Conservation (phyloP, 164 flowering plant species). For the Berberis vulgaris region DNA sequence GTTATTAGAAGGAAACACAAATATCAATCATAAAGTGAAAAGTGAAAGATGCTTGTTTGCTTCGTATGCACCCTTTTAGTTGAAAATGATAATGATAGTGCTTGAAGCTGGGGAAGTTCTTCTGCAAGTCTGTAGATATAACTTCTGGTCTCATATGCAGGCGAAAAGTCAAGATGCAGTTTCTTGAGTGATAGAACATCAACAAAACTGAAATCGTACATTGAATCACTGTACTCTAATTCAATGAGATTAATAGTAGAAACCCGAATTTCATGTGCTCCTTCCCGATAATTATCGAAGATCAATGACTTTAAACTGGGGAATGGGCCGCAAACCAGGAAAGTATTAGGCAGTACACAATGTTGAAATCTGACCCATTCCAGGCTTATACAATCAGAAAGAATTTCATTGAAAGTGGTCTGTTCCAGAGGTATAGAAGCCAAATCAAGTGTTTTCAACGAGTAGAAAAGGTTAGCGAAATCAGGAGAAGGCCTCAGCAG, state of each 20-base stretch:
- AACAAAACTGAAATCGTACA: neutral
- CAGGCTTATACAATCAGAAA: neutral
- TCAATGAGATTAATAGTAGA: neutral
- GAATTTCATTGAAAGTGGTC: neutral
- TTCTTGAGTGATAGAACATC: neutral
- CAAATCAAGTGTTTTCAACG: neutral
- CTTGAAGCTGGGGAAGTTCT: neutral
- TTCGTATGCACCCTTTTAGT: neutral
- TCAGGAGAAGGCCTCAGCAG: neutral
- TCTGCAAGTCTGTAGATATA: neutral
- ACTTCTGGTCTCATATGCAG: neutral
- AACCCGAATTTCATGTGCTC: neutral
- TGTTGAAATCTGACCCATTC: neutral
- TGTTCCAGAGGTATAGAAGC: neutral
- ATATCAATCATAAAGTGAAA: neutral
- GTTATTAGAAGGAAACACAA: neutral
- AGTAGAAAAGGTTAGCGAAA: neutral
- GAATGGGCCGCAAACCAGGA: neutral
- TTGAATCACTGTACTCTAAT: neutral
- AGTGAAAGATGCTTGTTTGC: neutral
- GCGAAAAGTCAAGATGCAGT: neutral
- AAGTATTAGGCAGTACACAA: neutral
- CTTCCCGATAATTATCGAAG: neutral
- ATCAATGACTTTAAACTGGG: neutral
- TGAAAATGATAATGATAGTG: neutral